Evolutionary conservation across 208 protist species (phyloP).

Genomic region (Porcisia deanei): DNA sequence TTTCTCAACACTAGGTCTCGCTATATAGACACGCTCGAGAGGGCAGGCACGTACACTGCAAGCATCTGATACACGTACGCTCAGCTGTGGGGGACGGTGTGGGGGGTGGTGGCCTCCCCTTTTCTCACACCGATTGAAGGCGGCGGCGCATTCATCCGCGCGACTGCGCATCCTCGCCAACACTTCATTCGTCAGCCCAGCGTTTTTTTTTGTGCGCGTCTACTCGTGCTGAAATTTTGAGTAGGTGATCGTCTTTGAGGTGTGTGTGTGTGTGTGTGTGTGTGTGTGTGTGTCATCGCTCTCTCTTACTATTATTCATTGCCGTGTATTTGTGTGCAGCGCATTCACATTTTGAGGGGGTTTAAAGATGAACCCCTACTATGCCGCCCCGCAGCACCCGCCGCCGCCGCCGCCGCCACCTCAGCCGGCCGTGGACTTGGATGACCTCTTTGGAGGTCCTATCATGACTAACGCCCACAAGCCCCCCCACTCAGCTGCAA

Average conservation of each 20-base stretch:
- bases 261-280: neutral
- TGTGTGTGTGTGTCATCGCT: neutral
- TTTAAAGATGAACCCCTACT: conserved; percentile 33
- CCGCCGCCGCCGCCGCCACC: conserved; percentile 8
- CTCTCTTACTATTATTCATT: neutral
- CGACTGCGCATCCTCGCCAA: too few relatives aligned
- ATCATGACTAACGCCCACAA: conserved; percentile 14
- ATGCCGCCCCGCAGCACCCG: conserved; percentile 5
- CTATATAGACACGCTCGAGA: too few relatives aligned
- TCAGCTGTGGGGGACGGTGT: too few relatives aligned
- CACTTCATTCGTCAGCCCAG: too few relatives aligned
- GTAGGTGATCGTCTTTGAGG: neutral
- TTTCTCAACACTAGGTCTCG: too few relatives aligned
- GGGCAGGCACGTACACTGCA: too few relatives aligned
- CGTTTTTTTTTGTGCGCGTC: too few relatives aligned
- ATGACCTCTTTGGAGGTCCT: conserved; percentile 73
- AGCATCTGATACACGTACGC: too few relatives aligned
- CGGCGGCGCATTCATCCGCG: too few relatives aligned
- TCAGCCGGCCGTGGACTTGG: conserved; percentile 43
- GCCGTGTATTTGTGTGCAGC: neutral
- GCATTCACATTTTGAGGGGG: neutral
- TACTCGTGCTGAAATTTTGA: too few relatives aligned
- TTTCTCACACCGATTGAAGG: too few relatives aligned
- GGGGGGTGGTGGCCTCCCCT: too few relatives aligned
- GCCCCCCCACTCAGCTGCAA: neutral